Base-by-base conservation (phyloP, 345 rosid species). In the Hirschfeldia incana region DNA sequence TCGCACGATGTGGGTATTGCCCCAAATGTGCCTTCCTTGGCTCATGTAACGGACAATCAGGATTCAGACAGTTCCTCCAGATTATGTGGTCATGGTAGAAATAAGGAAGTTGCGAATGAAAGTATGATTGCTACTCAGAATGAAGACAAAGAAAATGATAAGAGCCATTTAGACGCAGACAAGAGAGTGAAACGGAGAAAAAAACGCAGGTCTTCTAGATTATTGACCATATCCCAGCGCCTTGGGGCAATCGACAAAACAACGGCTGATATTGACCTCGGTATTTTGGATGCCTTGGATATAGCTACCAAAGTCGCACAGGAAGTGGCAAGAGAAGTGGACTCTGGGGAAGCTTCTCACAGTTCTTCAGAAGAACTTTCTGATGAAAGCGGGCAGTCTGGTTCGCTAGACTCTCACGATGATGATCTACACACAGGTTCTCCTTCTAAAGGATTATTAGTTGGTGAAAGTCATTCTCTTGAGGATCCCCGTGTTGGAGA, bases 241-340 rank as follows among this genome's bases (percentile, higher is more conserved):
- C 85, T 85, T 63, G 87, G 85, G 68, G 76, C 72, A 8, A 83
- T 62, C 58, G 84, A 87, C 69, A 77, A 70, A 74, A 84, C 81
- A 70, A 85, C 82, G 17, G 83, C 92, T 61, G 89, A 88, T 76
- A 81, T 85, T 70, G 99, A 95, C 51, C 88, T 86, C 81, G 97
- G 94, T 70, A 84, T 91, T 13, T 84, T 89, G 81, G 99, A 95
- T 88, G 94, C 99, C 74, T 81, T 95, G 62, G 97, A 91, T 80
- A 89, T 93, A 26, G 98, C 99, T 77, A 89, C 94, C 67, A 89
- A 87, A 78, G 93, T 95, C 62, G 99, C 99, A 63, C 93, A 87
- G 78, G 97, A 92, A 84, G 98, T 94, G 42, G 97, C 90, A 75
- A 87, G 91, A 84, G 97, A 93, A 77, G 94, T 90, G 30, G 91